Evolutionary conservation across 2,329 filamentous ascomycete species (phyloP), one percentile per base, ranked within the genome.

Genomic region (Teratosphaeria nubilosa): DNA sequence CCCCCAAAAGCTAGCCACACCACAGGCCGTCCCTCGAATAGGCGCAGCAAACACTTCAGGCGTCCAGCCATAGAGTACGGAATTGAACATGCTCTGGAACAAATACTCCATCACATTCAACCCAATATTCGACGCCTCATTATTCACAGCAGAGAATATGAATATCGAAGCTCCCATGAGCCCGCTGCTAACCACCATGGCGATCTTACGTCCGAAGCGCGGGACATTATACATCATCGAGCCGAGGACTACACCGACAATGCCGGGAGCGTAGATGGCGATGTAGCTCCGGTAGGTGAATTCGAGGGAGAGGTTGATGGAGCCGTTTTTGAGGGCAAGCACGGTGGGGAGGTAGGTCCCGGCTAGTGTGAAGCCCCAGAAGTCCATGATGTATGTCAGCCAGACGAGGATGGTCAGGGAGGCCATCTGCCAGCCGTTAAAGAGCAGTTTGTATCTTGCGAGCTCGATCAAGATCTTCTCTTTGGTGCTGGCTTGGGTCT

Each of bases 1-100:
- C 1, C 82, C 82, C 80, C 80, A 83, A 64, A 83, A 84, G 59
- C 78, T 80, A 1, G 81, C 80, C 13, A 83, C 60, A 0, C 82
- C 82, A 63, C 78, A 80, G 0, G 82, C 72, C 0, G 78, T 82
- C 3, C 78, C 80, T 37, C 78, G 68, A 16, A 82, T 75, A 0
- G 76, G 75, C 2, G 79, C 77, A 0, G 78, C 77, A 60, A 80
- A 81, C 5, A 76, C 74, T 62, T 80, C 78, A 1, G 78, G 78
- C 2, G 78, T 80, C 73, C 76, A 80, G 11, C 76, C 78, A 63
- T 80, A 80, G 14, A 80, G 68, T 2, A 80, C 75, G 37, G 51
- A 5, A n/a, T 56, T 58, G 70, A 80, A 79, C 74, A 79, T 78
- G 57, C 64, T 70, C 63, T 80, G 78, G 67, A 80, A 79, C 61